phyloP scores from a whole-genome alignment of 306 rosid species.

The Oxytropis ochrocephala region DNA sequence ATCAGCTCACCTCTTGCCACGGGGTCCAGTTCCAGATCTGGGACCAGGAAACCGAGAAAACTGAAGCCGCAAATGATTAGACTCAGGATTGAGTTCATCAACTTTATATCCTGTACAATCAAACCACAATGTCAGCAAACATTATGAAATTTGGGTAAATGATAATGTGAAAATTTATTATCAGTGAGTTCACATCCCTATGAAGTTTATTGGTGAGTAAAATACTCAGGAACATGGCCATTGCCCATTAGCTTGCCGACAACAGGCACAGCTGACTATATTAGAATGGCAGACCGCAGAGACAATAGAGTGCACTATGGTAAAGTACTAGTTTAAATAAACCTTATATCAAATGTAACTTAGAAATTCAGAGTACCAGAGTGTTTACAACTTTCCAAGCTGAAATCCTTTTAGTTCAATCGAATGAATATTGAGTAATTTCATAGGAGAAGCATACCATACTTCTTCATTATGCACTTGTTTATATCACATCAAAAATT shows the following conservation, averaged over 20 bases:
- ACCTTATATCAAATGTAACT: not conserved
- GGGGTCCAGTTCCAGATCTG: slow-evolving; percentile 53
- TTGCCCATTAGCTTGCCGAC: not conserved
- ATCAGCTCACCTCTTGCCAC: slow-evolving; percentile 60
- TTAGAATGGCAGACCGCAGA: not conserved
- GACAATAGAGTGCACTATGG: no score
- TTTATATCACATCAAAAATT: not conserved
- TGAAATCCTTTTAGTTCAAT: not conserved
- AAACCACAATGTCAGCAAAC: slow-evolving; percentile 32
- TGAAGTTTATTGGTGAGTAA: not conserved
- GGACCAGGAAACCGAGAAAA: slow-evolving; percentile 84
- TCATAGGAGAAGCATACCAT: not conserved
- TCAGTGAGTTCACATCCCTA: not conserved
- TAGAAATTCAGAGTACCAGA: not conserved
- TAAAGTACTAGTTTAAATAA: not conserved
- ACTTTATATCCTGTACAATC: slow-evolving; percentile 56
- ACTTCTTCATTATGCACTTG: not conserved
- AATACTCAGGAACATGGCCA: not conserved
- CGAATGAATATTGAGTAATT: not conserved
- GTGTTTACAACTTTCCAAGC: not conserved
- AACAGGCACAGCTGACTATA: not conserved
- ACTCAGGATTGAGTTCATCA: slow-evolving; percentile 64
- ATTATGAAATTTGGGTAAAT: not conserved
- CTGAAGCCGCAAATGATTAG: slow-evolving; percentile 67
- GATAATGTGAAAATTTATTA: not conserved